A percentile compares a stretch with the other conserved stretches of the same genome.
These are phyloP conservation scores for Radiomyces spectabilis DNA, from an alignment of 192 early-diverging fungal species.

Conservation along the genomic window DNA sequence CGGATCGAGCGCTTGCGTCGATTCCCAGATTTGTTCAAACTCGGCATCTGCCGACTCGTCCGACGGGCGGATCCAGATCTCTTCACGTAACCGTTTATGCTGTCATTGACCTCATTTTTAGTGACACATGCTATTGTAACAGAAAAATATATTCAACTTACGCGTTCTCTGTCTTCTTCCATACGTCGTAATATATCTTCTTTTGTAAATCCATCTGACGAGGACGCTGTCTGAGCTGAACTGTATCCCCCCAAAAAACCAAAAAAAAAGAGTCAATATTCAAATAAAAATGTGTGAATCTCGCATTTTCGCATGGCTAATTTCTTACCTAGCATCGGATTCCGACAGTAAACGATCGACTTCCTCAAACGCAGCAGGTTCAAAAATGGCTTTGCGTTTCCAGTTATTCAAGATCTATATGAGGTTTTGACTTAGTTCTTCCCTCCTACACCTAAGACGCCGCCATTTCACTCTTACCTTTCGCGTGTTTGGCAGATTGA, in stretches of 20 bases:
- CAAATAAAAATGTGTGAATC: neutral
- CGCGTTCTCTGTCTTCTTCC: conserved; percentile 52
- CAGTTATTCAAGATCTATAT: conserved; percentile 21
- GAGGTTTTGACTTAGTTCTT: no score
- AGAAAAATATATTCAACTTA: conserved; percentile 11
- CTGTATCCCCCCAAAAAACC: neutral
- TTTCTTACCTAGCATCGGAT: conserved; percentile 31
- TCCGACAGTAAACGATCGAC: conserved; percentile 29
- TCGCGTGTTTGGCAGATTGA: conserved; percentile 43
- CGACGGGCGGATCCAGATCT: conserved; percentile 43
- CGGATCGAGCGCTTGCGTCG: conserved; percentile 29
- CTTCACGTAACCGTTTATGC: conserved; percentile 49
- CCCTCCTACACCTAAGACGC: no score
- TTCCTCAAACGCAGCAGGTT: conserved; percentile 22
- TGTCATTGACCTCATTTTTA: conserved; percentile 7
- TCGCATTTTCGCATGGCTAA: no score
- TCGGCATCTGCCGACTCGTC: conserved; percentile 36
- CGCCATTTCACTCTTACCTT: conserved; percentile 38
- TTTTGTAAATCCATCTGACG: conserved; percentile 31
- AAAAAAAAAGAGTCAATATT: no score
- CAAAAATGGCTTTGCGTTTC: conserved; percentile 26
- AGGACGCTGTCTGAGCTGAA: conserved; percentile 1
- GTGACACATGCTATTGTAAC: neutral
- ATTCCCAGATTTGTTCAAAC: conserved; percentile 39
- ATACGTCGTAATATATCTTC: conserved; percentile 47